Percentiles rank a stretch among this genome's conserved stretches.
Conservation (phyloP, 805 yeast genomes). For the Candida odintsovae region DNA sequence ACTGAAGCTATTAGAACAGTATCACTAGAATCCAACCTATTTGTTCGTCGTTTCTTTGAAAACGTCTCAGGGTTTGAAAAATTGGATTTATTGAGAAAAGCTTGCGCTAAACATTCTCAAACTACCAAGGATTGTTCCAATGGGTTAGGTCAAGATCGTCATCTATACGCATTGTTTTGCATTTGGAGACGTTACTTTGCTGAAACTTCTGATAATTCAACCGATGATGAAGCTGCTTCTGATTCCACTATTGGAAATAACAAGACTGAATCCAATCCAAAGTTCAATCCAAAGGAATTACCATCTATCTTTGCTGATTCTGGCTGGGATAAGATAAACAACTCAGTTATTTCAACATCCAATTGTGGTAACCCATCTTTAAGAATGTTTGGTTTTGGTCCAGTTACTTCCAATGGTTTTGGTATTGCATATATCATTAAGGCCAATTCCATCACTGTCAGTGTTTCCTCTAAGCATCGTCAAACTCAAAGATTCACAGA, state of each 20-base stretch:
- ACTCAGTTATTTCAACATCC: slow-evolving; percentile 73
- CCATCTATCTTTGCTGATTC: slow-evolving; percentile 79
- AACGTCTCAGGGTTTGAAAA: slow-evolving; percentile 54
- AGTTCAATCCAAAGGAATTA: slow-evolving; percentile 30
- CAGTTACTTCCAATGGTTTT: slow-evolving; percentile 83
- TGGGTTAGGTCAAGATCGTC: slow-evolving; percentile 92
- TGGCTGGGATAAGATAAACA: slow-evolving; percentile 85
- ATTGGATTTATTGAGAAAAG: slow-evolving; percentile 48
- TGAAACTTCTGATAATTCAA: slow-evolving; percentile 10
- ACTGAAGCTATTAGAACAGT: slow-evolving; percentile 91
- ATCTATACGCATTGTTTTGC: slow-evolving; percentile 79
- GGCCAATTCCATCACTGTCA: slow-evolving; percentile 68
- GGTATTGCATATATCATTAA: slow-evolving; percentile 92
- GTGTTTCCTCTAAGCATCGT: slow-evolving; percentile 82
- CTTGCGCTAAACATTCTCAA: slow-evolving; percentile 64
- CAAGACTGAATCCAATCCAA: background rate
- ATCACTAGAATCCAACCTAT: slow-evolving; percentile 69
- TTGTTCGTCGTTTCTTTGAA: slow-evolving; percentile 82
- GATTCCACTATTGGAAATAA: slow-evolving; percentile 20
- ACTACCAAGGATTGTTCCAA: slow-evolving; percentile 63
- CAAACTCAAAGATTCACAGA: slow-evolving; percentile 76
- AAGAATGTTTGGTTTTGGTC: slow-evolving; percentile 86
- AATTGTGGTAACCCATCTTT: slow-evolving; percentile 92
- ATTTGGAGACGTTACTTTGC: slow-evolving; percentile 69
- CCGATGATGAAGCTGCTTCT: slow-evolving; percentile 17